phyloP scores from a whole-genome alignment of 352 stramenopile genomes.

The Phytopythium chamaehyphon region DNA sequence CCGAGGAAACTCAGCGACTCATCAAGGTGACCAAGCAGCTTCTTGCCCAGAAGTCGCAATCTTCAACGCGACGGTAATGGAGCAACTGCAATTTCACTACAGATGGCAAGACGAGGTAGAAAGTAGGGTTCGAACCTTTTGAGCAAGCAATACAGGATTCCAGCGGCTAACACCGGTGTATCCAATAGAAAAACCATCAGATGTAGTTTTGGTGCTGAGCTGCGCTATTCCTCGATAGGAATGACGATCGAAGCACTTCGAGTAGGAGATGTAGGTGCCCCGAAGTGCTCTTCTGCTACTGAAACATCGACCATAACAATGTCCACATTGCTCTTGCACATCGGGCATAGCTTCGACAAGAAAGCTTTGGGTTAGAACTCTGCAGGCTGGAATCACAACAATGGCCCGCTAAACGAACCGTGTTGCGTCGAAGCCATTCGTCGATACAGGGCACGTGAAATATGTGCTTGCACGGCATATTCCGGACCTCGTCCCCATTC shows the following conservation, averaged over 20 bases:
- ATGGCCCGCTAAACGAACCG: conserved; percentile 34
- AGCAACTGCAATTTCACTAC: no score
- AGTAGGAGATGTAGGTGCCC: neutral
- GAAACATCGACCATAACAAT: conserved; percentile 41
- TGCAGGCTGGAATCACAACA: conserved; percentile 15
- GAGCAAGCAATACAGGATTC: no score
- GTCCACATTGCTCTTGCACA: conserved; percentile 82
- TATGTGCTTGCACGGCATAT: conserved; percentile 82
- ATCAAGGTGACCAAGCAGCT: conserved; percentile 55
- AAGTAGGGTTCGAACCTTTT: no score
- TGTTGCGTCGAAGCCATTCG: conserved; percentile 85
- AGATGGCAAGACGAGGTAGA: no score
- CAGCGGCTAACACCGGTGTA: neutral
- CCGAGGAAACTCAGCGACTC: conserved; percentile 56
- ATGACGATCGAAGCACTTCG: conserved; percentile 40
- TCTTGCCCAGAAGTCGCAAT: conserved; percentile 41
- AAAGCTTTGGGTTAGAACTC: no score
- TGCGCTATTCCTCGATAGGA: conserved; percentile 11
- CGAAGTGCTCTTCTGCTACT: conserved; percentile 14
- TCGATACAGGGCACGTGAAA: conserved; percentile 89
- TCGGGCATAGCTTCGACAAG: conserved; percentile 52
- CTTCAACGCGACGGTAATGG: conserved; percentile 3
- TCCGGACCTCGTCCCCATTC: conserved; percentile 67
- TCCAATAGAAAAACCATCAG: no score
- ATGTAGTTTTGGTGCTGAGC: neutral